Percentiles rank a stretch among this genome's conserved stretches.
These are phyloP conservation scores for Arctium minus DNA, from an alignment of 129 eudicot genomes.

Conservation along the genomic window DNA sequence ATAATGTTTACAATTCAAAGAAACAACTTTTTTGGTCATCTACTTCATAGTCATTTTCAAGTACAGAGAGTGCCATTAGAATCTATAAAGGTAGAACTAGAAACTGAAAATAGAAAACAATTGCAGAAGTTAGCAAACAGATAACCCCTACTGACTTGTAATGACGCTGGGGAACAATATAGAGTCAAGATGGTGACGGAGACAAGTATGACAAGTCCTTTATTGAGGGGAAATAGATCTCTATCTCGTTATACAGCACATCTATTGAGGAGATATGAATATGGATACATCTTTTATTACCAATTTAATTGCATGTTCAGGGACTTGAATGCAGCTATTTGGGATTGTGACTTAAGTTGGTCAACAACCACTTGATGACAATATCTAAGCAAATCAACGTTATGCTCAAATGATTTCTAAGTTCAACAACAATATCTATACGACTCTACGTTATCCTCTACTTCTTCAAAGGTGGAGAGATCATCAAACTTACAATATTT, in stretches of 20 bases:
- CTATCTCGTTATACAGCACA: too few species aligned
- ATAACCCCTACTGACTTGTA: too few species aligned
- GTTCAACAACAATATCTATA: neutral
- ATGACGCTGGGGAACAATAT: too few species aligned
- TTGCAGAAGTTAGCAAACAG: too few species aligned
- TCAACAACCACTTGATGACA: neutral
- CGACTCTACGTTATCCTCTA: neutral
- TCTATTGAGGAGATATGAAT: too few species aligned
- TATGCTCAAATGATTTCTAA: neutral
- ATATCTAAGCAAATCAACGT: neutral
- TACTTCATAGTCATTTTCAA: neutral
- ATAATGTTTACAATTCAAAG: neutral
- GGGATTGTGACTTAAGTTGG: neutral
- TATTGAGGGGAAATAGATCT: too few species aligned
- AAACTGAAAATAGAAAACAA: too few species aligned
- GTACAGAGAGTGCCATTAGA: neutral
- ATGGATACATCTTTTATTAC: neutral
- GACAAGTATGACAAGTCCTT: too few species aligned
- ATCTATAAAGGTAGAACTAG: neutral
- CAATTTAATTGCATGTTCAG: neutral
- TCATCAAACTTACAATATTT: neutral
- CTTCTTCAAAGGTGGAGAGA: neutral
- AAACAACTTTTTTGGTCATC: neutral
- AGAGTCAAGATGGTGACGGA: too few species aligned
- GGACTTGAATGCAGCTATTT: neutral